Evolutionary conservation across 805 yeast genomes (phyloP), one percentile per base, ranked within the genome.

Genomic region (Suhomyces faveliae): DNA sequence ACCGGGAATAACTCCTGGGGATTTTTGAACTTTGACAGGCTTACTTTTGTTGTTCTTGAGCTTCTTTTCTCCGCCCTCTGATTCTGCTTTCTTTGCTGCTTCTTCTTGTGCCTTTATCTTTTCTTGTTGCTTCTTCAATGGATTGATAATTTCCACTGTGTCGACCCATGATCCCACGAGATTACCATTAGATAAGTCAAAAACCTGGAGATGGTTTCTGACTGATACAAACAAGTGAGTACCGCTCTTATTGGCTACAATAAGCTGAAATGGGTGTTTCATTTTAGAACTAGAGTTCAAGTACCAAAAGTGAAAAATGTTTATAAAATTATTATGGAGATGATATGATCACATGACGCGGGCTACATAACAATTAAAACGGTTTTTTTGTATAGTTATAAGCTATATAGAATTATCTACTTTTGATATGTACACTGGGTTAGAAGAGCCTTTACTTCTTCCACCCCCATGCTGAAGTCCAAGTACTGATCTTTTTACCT

Each of bases 251-350:
- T 71, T 76, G n/a, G 78, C 55, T 3, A 75, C 57, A 2, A 83
- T 62, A 30, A 80, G 71, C 59, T 86, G 92, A 60, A 82, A 80
- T 13, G 94, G 94, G 58, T 87, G 91, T 56, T 83, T 83, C 81
- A 84, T 77, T 35, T 22, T 27, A 9, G 6, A 15, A n/a, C 21
- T 33, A 33, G 13, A 27, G 30, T 33, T 3, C 21, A 17, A 33
- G 12, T 17, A 17, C 3, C 10, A n/a, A 13, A 27, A 10, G 23
- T 37, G 37, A 33, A 33, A 33, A 33, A 33, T 17, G 37, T 33
- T 17, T 12, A 33, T 20, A 33, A 33, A 33, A 40, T 19, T 11
- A 40, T 27, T 25, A 21, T 8, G 7, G 20, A 11, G 45, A 42
- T 42, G 39, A 42, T 35, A 5, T 19, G 13, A 19, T 42, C 45